Evolutionary conservation across 179 eudicot species (phyloP), one percentile per base, ranked within the genome.

Genomic region (Nepenthes alata): DNA sequence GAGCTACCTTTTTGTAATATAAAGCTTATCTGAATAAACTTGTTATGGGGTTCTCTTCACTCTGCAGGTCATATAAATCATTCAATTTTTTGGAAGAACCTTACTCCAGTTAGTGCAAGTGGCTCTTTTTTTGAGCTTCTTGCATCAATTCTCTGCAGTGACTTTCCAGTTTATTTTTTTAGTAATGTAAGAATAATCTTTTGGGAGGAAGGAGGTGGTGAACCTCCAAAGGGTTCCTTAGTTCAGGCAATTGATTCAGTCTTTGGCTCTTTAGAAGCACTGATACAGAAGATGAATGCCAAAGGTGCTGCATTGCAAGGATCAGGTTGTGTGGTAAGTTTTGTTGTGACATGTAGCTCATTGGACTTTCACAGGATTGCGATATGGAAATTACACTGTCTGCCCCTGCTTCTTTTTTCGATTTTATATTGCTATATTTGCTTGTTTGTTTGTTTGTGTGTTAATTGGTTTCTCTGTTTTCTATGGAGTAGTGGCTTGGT

Each of bases 301-400:
- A 96, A 91, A 84, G 98, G 98, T 73, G 93, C 96, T 76, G 98
- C 86, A 61, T 64, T 91, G 55, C 98, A 91, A 67, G 98, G 98
- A 62, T 91, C 98, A 69, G 98, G 98, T 53, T 91, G 98, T 96
- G 96, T 91, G 96, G 96, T 86, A 77, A 73, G 88, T 68, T 62
- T 55, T 51, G 54, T 58, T 35, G 13, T 6, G 11, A 7, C 2
- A 9, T 11, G 39, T 5, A 52, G 5, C 59, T 25, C 34, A 63
- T 16, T 7, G 1, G 11, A 50, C 53, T 37, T 63, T 38, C 6
- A 41, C 2, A 41, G 45, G 6, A 41, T 41, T 41, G 6, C 45
- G 0, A 41, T 41, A 14, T 11, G 6, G 15, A 5, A 13, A 4
- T 4, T n/a, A 2, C 4, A 6, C 55, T 52, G 25, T 12, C 55